Conservation (phyloP, 2,329 filamentous ascomycete genomes). For the Cladosporium sp. region DNA sequence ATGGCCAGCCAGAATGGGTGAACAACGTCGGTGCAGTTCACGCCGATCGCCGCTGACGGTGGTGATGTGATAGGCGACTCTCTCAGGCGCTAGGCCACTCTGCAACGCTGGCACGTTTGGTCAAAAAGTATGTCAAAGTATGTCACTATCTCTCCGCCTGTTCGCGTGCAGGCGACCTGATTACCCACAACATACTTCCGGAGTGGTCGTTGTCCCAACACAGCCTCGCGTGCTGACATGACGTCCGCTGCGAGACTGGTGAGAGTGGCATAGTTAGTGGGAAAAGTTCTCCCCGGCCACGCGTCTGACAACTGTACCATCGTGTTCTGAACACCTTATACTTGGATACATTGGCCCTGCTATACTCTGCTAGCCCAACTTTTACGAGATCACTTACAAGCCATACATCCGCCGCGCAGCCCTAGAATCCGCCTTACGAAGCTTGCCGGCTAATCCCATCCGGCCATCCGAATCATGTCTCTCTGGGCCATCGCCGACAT, state of each 20-base stretch:
- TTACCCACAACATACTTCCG: no score
- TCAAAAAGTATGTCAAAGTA: no score
- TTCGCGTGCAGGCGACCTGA: neutral
- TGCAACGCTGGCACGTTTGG: no score
- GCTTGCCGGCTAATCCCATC: slow-evolving; percentile 8
- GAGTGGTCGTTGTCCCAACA: neutral
- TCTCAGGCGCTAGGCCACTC: no score
- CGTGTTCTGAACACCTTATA: neutral
- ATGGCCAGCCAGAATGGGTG: neutral
- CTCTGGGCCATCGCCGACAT: slow-evolving; percentile 46
- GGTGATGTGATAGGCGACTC: no score
- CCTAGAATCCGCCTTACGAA: slow-evolving; percentile 8
- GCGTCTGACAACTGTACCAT: slow-evolving; percentile 2
- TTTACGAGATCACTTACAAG: neutral
- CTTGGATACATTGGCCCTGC: neutral
- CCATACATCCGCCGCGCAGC: neutral
- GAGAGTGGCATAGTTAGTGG: no score
- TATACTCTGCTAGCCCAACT: neutral
- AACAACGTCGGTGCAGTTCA: no score
- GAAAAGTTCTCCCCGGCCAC: slow-evolving; percentile 5
- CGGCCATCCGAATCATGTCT: slow-evolving; percentile 15
- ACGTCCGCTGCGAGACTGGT: slow-evolving; percentile 2
- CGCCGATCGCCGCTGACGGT: no score
- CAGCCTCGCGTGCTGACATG: slow-evolving; percentile 5
- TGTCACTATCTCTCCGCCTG: neutral